Evolutionary conservation across 768 basidiomycete genomes (phyloP).

Genomic region (Termitomyces sp.): DNA sequence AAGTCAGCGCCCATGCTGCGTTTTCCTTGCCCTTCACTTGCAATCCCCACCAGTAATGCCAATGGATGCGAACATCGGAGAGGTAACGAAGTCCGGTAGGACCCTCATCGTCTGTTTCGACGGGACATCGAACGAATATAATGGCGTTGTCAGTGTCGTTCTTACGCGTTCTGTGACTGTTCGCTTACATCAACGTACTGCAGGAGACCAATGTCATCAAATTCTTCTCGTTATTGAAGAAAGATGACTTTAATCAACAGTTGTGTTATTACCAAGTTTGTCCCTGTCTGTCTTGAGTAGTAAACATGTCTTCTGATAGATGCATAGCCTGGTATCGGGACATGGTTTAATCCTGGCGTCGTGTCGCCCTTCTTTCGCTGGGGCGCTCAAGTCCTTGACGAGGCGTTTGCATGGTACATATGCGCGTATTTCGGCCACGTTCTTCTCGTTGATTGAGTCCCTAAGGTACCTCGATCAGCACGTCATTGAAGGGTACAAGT

Average conservation of each 20-base stretch:
- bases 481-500: conserved; percentile 71
- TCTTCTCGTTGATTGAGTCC: background rate
- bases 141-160: conserved; percentile 26
- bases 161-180: background rate
- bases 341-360: conserved; percentile 56
- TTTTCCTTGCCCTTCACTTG: background rate
- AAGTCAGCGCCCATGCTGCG: background rate
- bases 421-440: background rate
- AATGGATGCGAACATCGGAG: conserved; percentile 13
- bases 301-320: background rate
- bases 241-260: conserved; percentile 22
- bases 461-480: conserved; percentile 65
- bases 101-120: conserved; percentile 46
- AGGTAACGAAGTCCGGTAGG: conserved; percentile 10
- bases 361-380: conserved; percentile 57
- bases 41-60: background rate
- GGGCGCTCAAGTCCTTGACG: conserved; percentile 58
- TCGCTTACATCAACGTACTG: background rate
- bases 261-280: conserved; percentile 52
- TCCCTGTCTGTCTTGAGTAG: background rate
- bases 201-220: conserved; percentile 29
- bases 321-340: conserved; percentile 40
- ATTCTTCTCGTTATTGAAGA: conserved; percentile 24
- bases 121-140: conserved; percentile 46
- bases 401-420: conserved; percentile 67